Evolutionary conservation across 2,329 filamentous ascomycete genomes (phyloP).

Genomic region (Neobulgaria alba): DNA sequence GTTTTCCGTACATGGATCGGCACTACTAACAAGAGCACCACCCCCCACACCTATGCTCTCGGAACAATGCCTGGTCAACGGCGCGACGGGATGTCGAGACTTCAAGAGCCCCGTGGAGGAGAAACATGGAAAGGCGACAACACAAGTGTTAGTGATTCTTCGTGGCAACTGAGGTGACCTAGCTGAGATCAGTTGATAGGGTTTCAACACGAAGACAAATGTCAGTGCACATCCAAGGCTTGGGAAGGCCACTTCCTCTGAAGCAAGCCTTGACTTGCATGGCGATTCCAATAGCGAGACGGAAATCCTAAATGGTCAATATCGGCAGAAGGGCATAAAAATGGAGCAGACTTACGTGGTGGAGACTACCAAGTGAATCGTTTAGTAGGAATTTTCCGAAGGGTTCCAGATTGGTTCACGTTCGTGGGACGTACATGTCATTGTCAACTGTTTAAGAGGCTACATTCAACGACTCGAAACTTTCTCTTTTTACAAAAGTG

Average conservation of each 20-base stretch:
- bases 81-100: slow-evolving; percentile 1
- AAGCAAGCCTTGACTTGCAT: slow-evolving; percentile 1
- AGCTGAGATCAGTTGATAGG: slow-evolving; percentile 1
- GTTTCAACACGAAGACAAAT: neutral
- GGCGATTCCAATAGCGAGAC: slow-evolving; percentile 2
- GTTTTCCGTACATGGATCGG: slow-evolving; percentile 1
- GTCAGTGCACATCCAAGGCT: slow-evolving; percentile 1
- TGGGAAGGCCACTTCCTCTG: neutral
- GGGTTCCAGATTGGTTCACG: too few species aligned
- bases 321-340: slow-evolving; percentile 1
- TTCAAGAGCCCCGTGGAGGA: neutral
- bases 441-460: too few species aligned
- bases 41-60: neutral
- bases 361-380: neutral
- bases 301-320: neutral
- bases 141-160: neutral
- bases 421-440: too few species aligned
- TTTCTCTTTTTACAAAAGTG: too few species aligned
- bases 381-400: neutral
- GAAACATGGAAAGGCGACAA: slow-evolving; percentile 1
- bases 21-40: neutral
- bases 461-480: too few species aligned
- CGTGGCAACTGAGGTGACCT: neutral
- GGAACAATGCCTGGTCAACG: slow-evolving; percentile 1
- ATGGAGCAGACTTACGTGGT: slow-evolving; percentile 1